Evolutionary conservation across 1,284 basidiomycete species (phyloP).

Genomic region (Irpex sp.): DNA sequence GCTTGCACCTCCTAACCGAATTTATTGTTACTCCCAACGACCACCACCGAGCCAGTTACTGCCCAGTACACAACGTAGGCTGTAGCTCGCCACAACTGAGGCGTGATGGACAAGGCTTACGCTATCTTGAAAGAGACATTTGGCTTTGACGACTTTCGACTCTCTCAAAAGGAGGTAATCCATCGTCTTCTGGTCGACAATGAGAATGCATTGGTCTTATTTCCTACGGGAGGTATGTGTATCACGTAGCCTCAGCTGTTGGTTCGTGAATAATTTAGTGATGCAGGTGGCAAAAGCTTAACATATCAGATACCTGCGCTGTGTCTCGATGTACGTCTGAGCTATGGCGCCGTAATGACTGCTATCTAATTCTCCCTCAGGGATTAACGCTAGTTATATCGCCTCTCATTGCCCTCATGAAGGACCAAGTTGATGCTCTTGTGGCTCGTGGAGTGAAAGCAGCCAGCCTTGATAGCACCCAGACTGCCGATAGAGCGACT

Average conservation of each 20-base stretch:
- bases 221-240: conserved; percentile 33
- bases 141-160: conserved; percentile 31
- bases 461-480: conserved; percentile 59
- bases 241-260: neutral
- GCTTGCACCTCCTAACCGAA: too few species aligned
- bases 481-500: conserved; percentile 61
- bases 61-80: neutral
- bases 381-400: conserved; percentile 71
- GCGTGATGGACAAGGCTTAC: conserved; percentile 27
- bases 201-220: conserved; percentile 36
- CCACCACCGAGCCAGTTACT: neutral
- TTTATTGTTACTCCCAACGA: neutral
- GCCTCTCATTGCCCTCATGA: conserved; percentile 85
- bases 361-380: conserved; percentile 24
- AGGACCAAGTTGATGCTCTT: conserved; percentile 88
- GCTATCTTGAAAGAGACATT: conserved; percentile 30
- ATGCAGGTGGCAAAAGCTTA: conserved; percentile 38
- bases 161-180: conserved; percentile 39
- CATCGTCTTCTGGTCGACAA: conserved; percentile 34
- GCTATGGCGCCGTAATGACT: neutral
- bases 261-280: neutral
- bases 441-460: conserved; percentile 62
- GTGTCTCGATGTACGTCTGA: conserved; percentile 34
- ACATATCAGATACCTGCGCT: conserved; percentile 66
- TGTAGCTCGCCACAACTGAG: conserved; percentile 4